Conservation (phyloP, 1,284 basidiomycete genomes). For the Pascua guehoae region DNA sequence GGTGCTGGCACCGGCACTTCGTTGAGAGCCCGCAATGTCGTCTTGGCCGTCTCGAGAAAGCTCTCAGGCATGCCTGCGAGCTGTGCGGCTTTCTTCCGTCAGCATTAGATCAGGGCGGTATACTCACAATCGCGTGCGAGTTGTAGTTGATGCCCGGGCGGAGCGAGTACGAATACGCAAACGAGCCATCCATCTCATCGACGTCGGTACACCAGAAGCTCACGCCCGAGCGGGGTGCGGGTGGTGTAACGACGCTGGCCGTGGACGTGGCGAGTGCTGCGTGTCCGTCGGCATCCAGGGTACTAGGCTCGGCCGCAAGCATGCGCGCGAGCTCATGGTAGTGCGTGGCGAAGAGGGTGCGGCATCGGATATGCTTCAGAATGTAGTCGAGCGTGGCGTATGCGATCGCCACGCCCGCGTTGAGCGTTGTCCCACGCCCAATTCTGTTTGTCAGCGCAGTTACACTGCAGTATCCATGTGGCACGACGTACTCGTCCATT, state of each 20-base stretch:
- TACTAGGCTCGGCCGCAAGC: conserved; percentile 55
- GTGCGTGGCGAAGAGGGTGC: conserved; percentile 91
- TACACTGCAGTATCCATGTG: too few relatives aligned
- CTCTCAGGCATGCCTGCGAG: conserved; percentile 75
- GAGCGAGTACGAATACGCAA: conserved; percentile 79
- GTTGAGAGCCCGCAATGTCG: conserved; percentile 21
- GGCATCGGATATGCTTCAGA: conserved; percentile 66
- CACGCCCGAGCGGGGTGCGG: conserved; percentile 50
- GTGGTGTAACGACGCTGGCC: conserved; percentile 26
- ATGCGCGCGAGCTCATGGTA: conserved; percentile 90
- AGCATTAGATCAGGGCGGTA: not conserved
- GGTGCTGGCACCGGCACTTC: not conserved
- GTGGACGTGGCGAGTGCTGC: conserved; percentile 1
- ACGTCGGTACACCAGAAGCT: conserved; percentile 87
- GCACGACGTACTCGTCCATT: conserved; percentile 70
- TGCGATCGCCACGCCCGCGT: conserved; percentile 88
- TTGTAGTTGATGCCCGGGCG: conserved; percentile 80
- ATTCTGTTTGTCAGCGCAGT: conserved; percentile 48
- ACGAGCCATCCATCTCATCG: conserved; percentile 66
- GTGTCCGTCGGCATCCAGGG: conserved; percentile 38
- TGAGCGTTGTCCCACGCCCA: conserved; percentile 87
- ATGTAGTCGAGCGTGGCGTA: conserved; percentile 86
- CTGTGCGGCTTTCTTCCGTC: conserved; percentile 64
- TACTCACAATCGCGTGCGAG: conserved; percentile 74
- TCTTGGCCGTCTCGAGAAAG: conserved; percentile 34